A percentile compares a stretch with the other conserved stretches of the same genome.
Conservation (phyloP, 192 early-diverging fungal species). For the Gamsiella multidivaricata region DNA sequence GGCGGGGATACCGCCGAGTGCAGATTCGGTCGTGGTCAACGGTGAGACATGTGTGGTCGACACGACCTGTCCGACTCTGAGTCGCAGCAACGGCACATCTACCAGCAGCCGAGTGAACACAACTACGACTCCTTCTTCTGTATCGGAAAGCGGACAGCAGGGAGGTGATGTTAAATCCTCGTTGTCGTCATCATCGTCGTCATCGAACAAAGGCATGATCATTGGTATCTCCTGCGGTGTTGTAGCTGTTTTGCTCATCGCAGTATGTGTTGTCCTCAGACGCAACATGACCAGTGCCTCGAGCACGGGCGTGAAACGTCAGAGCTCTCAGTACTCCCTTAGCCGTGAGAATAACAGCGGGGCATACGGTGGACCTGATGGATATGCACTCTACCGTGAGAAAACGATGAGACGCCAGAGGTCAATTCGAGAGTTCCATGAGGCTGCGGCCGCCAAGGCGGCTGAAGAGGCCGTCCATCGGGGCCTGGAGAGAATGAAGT, state of each 20-base stretch:
- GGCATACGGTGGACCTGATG: neutral
- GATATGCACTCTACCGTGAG: neutral
- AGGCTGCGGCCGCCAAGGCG: neutral
- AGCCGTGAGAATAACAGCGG: neutral
- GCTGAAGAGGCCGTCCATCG: neutral
- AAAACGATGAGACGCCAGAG: slow-evolving; percentile 3
- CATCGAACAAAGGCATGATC: slow-evolving; percentile 4
- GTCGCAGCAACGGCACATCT: neutral
- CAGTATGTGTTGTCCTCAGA: slow-evolving; percentile 1
- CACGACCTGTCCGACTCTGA: neutral
- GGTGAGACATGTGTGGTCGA: slow-evolving; percentile 2
- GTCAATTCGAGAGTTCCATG: slow-evolving; percentile 7
- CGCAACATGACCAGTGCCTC: slow-evolving; percentile 7
- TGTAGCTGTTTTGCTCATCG: neutral
- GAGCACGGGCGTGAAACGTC: neutral
- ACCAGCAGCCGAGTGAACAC: neutral
- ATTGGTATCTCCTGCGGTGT: slow-evolving; percentile 16
- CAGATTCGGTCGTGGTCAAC: slow-evolving; percentile 3
- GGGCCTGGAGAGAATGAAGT: neutral
- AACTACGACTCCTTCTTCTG: neutral
- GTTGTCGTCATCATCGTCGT: neutral
- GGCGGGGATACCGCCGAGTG: too few relatives aligned
- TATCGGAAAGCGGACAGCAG: too few relatives aligned
- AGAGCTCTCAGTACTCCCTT: neutral
- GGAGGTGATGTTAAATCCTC: neutral